These are phyloP conservation scores for Ceratocystiopsis minuta DNA, from an alignment of 2,329 filamentous ascomycete species.

Conservation along the genomic window DNA sequence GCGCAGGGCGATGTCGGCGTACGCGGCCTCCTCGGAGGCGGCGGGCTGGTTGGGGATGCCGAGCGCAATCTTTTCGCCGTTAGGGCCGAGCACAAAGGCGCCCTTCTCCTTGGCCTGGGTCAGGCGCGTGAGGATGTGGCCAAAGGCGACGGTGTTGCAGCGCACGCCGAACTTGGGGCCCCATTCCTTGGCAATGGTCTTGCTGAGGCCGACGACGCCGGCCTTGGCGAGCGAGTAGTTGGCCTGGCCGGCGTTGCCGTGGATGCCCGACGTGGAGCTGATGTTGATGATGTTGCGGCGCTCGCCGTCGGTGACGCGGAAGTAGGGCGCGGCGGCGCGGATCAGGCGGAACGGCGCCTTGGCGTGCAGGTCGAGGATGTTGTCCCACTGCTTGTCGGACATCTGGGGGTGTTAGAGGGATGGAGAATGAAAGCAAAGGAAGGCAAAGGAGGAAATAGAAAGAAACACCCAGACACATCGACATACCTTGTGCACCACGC, in stretches of 20 bases:
- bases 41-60: conserved; percentile 51
- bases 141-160: conserved; percentile 71
- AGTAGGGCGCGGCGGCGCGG: conserved; percentile 65
- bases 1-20: conserved; percentile 60
- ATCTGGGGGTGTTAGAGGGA: conserved; percentile 25
- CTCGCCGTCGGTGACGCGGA: conserved; percentile 70
- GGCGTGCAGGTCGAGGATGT: conserved; percentile 66
- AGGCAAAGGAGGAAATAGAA: conserved; percentile 15
- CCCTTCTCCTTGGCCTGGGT: conserved; percentile 75
- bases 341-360: conserved; percentile 76
- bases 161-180: conserved; percentile 67
- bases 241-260: conserved; percentile 80
- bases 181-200: conserved; percentile 88
- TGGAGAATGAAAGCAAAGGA: too few relatives aligned
- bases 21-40: conserved; percentile 22
- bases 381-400: conserved; percentile 82
- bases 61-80: conserved; percentile 55
- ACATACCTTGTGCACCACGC: conserved; percentile 58
- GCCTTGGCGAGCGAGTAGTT: conserved; percentile 82
- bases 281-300: conserved; percentile 70
- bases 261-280: conserved; percentile 60
- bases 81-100: conserved; percentile 58
- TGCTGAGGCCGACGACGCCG: conserved; percentile 64
- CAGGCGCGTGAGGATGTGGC: conserved; percentile 60
- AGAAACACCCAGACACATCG: too few relatives aligned